Evolutionary conservation across 1,284 basidiomycete species (phyloP), one percentile per base, ranked within the genome.

Genomic region (Ceratobasidium papillatum): DNA sequence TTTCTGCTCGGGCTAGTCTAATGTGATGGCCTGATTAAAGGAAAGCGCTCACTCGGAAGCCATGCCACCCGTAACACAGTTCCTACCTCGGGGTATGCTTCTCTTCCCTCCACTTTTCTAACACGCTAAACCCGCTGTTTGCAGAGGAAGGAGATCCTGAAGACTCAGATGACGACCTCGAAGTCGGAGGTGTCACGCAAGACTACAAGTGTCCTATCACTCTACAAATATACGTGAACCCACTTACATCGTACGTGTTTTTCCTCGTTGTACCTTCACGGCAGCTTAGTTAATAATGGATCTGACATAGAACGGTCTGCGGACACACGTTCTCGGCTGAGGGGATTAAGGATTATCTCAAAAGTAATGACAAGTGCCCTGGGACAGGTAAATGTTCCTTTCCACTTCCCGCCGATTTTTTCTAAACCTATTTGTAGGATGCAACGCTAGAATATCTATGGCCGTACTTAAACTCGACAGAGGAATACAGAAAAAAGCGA

Each of bases 191-290:
- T 62, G 86, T 90, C 27, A 92, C 90, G 7, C 92, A 94, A 79
- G 90, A 89, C 77, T 94, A 89, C 84, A 91, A 88, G 71, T 96
- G 94, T 77, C 94, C 94, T 1, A 83, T 96, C 66, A 89, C 91
- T 0, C 84, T 95, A 59, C 86, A 83, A 3, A 80, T 85, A 11
- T 85, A 93, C 36, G 84, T 85, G 36, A 84, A 95, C 68, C 94
- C 94, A 4, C 82, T 91, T 72, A 94, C 91, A 9, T 92, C 91
- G 92, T 93, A 81, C 68, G 90, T 85, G 8, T 51, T 49, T 49
- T 49, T 56, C 61, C 68, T 17, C 38, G n/a, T n/a, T 25, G 30
- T 74, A 30, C 25, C 75, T 19, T 41, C 76, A 17, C 45, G 9
- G 9, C 19, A n/a, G n/a, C 45, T n/a, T 9, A 11, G 3, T 38